phyloP scores from a whole-genome alignment of 169 alveolate genomes.

The Fabrea salina region DNA sequence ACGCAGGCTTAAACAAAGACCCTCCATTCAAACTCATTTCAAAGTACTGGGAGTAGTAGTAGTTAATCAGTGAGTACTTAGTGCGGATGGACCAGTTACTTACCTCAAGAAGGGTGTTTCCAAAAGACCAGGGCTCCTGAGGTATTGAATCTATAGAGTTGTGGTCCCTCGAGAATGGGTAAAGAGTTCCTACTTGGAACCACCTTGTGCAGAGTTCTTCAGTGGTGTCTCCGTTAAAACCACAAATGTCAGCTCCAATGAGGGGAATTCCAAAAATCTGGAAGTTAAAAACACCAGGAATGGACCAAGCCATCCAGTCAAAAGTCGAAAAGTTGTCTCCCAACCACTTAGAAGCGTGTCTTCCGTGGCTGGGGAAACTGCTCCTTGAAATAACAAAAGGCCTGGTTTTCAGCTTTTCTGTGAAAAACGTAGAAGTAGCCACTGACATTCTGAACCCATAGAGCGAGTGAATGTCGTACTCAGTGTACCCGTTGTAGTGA shows the following conservation, averaged over 20 bases:
- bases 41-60: slow-evolving; percentile 60
- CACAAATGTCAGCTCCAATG: slow-evolving; percentile 79
- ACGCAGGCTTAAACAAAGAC: slow-evolving; percentile 65
- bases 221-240: slow-evolving; percentile 60
- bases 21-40: slow-evolving; percentile 40
- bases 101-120: slow-evolving; percentile 8
- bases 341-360: slow-evolving; percentile 71
- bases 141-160: slow-evolving; percentile 45
- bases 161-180: slow-evolving; percentile 76
- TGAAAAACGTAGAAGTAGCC: slow-evolving; percentile 52
- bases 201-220: slow-evolving; percentile 76
- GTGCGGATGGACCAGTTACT: slow-evolving; percentile 39
- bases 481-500: slow-evolving; percentile 46
- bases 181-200: slow-evolving; percentile 71
- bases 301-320: slow-evolving; percentile 46
- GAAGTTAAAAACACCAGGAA: slow-evolving; percentile 53
- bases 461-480: slow-evolving; percentile 61
- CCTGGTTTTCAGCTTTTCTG: slow-evolving; percentile 31
- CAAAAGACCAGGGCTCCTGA: slow-evolving; percentile 66
- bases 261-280: slow-evolving; percentile 74
- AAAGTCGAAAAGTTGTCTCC: slow-evolving; percentile 72
- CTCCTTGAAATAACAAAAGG: slow-evolving; percentile 68
- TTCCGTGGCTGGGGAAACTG: slow-evolving; percentile 55
- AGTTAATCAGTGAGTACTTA: slow-evolving; percentile 60
- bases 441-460: slow-evolving; percentile 40